Evolutionary conservation across 441 rosid species (phyloP), one percentile per base, ranked within the genome.

Genomic region (Croton setiger): DNA sequence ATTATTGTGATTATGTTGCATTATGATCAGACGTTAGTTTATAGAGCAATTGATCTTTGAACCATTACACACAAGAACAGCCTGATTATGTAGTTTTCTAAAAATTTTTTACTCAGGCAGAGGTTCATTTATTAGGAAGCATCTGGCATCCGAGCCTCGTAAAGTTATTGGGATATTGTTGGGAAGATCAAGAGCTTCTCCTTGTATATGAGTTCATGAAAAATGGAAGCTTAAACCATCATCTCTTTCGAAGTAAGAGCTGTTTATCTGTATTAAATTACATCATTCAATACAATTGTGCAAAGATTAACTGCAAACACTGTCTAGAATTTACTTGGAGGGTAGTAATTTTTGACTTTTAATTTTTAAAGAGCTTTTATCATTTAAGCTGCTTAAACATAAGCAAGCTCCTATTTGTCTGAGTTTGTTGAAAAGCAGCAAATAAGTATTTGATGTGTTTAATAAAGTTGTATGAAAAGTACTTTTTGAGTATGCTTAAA

Each of bases 141-240:
- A 5, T 41, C 10, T 61, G 35, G 20, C 64, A 61, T 41, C 64
- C 64, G 9, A 41, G 21, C 51, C 49, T 61, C 21, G 65, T 61
- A 20, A 41, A 5, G 35, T 35, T 61, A 6, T 14, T 61, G 65
- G 65, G 65, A 61, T 61, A 61, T 39, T 61, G 65, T 39, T 43
- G 15, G 11, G 51, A 61, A 20, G 51, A 12, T 10, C 8, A 7
- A 11, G 4, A 0, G 8, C 10, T 41, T 4, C 1, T 61, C 11
- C 49, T 43, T 43, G 7, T 18, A n/a, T 61, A 61, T 6, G 65
- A 61, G 65, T 61, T 43, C 12, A 20, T 61, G 51, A 61, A 61
- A 61, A 61, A 43, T 6, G 65, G 65, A 43, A 61, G 65, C 65
- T 39, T 61, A 14, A 61, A 21, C n/a, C n/a, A 2, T 39, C 51